A percentile compares a stretch with the other conserved stretches of the same genome.
Evolutionary conservation across 148 eudicot genomes (phyloP).

Genomic region (Camellia japonica): DNA sequence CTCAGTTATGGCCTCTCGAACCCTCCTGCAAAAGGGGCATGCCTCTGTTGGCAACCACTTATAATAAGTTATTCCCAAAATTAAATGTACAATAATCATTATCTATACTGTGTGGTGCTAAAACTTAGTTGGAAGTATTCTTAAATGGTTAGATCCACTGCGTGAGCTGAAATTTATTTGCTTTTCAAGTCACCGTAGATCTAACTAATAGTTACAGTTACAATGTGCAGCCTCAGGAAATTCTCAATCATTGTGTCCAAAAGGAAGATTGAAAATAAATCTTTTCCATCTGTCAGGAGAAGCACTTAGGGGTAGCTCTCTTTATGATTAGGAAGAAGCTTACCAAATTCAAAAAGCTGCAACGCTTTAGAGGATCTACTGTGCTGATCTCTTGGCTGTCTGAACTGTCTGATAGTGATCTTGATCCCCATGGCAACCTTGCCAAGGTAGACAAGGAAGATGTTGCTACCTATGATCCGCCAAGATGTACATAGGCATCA

Average conservation of each 20-base stretch:
- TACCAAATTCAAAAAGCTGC: slow-evolving; percentile 59
- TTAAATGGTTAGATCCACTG: not conserved
- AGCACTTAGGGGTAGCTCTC: not conserved
- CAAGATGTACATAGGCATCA: slow-evolving; percentile 8
- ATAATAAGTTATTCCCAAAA: slow-evolving; percentile 21
- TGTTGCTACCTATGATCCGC: slow-evolving; percentile 34
- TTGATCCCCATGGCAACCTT: slow-evolving; percentile 57
- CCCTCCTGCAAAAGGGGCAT: slow-evolving; percentile 71
- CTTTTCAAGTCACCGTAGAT: not conserved
- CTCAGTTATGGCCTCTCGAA: slow-evolving; percentile 62
- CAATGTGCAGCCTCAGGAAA: slow-evolving; percentile 4
- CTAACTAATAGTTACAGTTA: not conserved
- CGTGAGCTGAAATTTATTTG: not conserved
- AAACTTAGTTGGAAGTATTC: not conserved
- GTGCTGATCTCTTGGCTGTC: slow-evolving; percentile 12
- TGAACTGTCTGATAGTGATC: slow-evolving; percentile 27
- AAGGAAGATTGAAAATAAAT: not conserved
- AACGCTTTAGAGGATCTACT: slow-evolving; percentile 32
- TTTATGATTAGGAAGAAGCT: not conserved
- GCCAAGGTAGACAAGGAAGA: slow-evolving; percentile 49
- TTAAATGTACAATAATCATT: not conserved
- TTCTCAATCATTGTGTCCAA: not conserved
- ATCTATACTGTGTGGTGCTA: not conserved
- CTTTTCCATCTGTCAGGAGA: not conserved
- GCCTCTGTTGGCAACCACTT: slow-evolving; percentile 49